Evolutionary conservation across 2,329 filamentous ascomycete genomes (phyloP).

Genomic region (Beauveria caledonica): DNA sequence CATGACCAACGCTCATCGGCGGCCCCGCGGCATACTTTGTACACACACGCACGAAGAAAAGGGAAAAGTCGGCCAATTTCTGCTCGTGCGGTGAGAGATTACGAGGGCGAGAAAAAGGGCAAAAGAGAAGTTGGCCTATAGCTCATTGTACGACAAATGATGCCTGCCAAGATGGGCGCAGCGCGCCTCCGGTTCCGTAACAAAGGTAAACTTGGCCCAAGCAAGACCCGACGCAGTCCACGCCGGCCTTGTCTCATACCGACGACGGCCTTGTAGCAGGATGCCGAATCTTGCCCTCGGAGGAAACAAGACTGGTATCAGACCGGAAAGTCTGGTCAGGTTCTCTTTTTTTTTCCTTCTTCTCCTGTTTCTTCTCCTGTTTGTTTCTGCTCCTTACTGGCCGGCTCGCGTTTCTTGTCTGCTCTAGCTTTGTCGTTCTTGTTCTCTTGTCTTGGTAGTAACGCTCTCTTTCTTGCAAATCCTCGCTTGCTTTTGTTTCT

Average conservation of each 20-base stretch:
- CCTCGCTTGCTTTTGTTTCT: background rate
- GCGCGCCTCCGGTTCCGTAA: too few species aligned
- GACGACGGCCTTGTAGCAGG: background rate
- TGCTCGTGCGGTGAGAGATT: too few species aligned
- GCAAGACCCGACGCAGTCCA: too few species aligned
- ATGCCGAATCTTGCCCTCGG: background rate
- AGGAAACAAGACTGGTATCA: slow-evolving; percentile 8
- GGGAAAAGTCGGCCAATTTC: too few species aligned
- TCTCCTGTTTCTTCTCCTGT: background rate
- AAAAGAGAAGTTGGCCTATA: too few species aligned
- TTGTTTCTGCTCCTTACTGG: background rate
- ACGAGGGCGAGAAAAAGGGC: too few species aligned
- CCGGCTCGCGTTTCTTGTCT: background rate
- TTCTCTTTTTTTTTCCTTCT: background rate
- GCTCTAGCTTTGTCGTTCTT: background rate
- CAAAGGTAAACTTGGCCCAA: too few species aligned
- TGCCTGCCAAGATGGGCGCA: background rate
- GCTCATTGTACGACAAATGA: too few species aligned
- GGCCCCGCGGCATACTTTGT: too few species aligned
- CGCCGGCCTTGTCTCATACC: background rate
- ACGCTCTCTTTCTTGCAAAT: background rate
- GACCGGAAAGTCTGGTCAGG: background rate
- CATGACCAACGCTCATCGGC: too few species aligned
- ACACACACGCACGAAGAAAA: too few species aligned
- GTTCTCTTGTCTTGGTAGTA: background rate